Conservation (phyloP, 129 eudicot species). For the Daucus carota region DNA sequence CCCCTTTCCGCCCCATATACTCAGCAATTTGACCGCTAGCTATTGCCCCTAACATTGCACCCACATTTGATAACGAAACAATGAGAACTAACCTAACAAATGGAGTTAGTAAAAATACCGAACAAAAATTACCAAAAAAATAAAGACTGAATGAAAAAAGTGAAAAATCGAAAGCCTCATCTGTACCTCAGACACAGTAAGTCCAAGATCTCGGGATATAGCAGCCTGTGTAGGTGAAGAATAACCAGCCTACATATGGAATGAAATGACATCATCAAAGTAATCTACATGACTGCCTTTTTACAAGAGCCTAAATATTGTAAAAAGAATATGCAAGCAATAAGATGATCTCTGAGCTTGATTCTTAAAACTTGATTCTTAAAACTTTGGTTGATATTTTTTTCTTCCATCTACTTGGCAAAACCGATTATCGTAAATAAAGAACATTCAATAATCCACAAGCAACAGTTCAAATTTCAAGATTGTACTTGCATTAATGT, state of each 20-base stretch:
- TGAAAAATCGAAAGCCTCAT: not conserved
- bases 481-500: not conserved
- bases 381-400: too few species aligned
- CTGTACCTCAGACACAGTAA: slow-evolving; percentile 9
- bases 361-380: not conserved
- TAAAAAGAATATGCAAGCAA: too few species aligned
- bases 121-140: not conserved
- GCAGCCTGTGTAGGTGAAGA: slow-evolving; percentile 12
- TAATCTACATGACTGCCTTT: not conserved
- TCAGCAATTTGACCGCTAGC: slow-evolving; percentile 92
- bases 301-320: too few species aligned
- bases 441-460: not conserved
- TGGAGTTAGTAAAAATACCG: slow-evolving; percentile 5
- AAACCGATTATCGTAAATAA: too few species aligned
- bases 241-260: slow-evolving; percentile 6
- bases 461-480: not conserved
- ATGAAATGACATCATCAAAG: not conserved
- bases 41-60: slow-evolving; percentile 98
- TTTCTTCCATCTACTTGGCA: too few species aligned
- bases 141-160: not conserved
- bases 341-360: too few species aligned
- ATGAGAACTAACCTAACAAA: slow-evolving; percentile 51
- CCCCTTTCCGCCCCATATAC: slow-evolving; percentile 92
- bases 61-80: slow-evolving; percentile 85
- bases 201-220: slow-evolving; percentile 10